Conservation (phyloP, 441 rosid genomes). For the Lepidium campestre region DNA sequence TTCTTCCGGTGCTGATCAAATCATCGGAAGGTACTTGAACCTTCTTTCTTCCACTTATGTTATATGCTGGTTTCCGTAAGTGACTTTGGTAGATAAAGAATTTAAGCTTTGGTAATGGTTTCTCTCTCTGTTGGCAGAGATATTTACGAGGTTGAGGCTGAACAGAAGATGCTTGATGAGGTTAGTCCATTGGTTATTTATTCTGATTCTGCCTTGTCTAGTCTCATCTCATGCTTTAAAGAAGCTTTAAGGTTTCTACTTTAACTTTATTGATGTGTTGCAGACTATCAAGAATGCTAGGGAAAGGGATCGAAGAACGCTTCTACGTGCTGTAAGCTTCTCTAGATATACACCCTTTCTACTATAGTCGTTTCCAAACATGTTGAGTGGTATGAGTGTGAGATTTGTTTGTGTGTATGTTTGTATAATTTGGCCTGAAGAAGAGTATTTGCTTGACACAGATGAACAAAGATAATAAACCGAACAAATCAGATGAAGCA, state of each 20-base stretch:
- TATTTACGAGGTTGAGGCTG: slow-evolving; percentile 69
- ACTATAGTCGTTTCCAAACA: neutral
- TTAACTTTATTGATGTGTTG: slow-evolving; percentile 11
- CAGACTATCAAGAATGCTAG: slow-evolving; percentile 90
- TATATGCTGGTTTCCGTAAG: neutral
- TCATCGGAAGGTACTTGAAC: slow-evolving; percentile 62
- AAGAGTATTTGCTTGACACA: slow-evolving; percentile 28
- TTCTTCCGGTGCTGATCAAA: slow-evolving; percentile 40
- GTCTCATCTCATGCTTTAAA: neutral
- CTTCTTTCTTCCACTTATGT: neutral
- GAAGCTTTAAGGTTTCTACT: neutral
- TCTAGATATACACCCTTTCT: neutral
- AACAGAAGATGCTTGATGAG: slow-evolving; percentile 77
- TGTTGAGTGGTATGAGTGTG: neutral
- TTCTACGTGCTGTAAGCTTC: slow-evolving; percentile 70
- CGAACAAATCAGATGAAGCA: slow-evolving; percentile 35
- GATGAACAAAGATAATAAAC: slow-evolving; percentile 58
- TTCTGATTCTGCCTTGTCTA: neutral
- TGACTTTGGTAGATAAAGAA: neutral
- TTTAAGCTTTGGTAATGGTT: neutral
- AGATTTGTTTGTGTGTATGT: neutral
- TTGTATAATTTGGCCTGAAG: neutral
- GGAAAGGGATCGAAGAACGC: slow-evolving; percentile 77
- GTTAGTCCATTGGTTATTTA: slow-evolving; percentile 27
- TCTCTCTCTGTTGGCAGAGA: slow-evolving; percentile 46